Evolutionary conservation across 371 early-diverging fungal species (phyloP), one percentile per base, ranked within the genome.

Genomic region (Mucor irregularis): DNA sequence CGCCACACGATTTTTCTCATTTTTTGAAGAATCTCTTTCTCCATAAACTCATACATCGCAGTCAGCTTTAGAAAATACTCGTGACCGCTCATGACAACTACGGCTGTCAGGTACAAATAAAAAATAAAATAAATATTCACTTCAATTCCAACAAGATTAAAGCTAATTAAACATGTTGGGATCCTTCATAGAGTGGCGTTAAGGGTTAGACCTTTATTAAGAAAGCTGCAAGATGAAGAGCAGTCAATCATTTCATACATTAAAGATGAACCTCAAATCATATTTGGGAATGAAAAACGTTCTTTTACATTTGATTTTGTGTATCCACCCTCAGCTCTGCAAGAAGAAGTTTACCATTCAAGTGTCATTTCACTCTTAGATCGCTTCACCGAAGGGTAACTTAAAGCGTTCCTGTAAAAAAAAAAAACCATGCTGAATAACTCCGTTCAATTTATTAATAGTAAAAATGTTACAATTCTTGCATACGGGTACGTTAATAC

Each of bases 401-500:
- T 40, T 10, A n/a, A n/a, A n/a, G n/a, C n/a, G n/a, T n/a, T n/a
- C n/a, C n/a, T n/a, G n/a, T n/a, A n/a, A n/a, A n/a, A n/a, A n/a
- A n/a, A n/a, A n/a, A n/a, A n/a, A n/a, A n/a, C n/a, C n/a, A n/a
- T n/a, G n/a, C n/a, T n/a, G n/a, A n/a, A n/a, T n/a, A n/a, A 29
- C 39, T 40, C 53, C 35, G 28, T 53, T 17, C 39, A 25, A 31
- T 37, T 53, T 58, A 13, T 39, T 50, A 19, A 39, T 53, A 80
- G 80, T 25, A 64, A 73, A 83, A 95, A 91, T 80, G 90, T 81
- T 52, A 95, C 90, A 17, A 85, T 92, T 31, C 83, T 98, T 38
- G 97, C 97, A 30, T 99, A 97, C 70, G 99, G 90, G 67, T 90
- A 94, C 71, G 25, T n/a, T 14, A 22, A 33, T 22, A 21, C 33